These are phyloP conservation scores for Colletotrichum sp. DNA, from an alignment of 2,329 filamentous ascomycete genomes.

Conservation along the genomic window DNA sequence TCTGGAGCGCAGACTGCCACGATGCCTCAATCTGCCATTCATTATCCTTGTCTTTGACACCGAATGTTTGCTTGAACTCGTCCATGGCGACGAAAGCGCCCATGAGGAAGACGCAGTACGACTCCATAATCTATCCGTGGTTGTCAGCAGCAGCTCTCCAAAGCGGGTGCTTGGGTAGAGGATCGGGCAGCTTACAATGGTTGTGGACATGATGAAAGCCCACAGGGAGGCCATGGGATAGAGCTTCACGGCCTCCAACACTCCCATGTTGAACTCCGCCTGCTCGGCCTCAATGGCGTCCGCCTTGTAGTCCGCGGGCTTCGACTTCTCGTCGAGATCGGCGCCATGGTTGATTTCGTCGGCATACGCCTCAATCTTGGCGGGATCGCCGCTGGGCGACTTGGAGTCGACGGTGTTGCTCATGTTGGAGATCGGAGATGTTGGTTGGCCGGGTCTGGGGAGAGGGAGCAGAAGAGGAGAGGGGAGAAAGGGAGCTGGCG, in stretches of 20 bases:
- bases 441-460: background rate
- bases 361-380: conserved; percentile 10
- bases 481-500: background rate
- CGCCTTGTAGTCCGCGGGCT: conserved; percentile 47
- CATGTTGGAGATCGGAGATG: background rate
- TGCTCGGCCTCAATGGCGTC: conserved; percentile 63
- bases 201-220: conserved; percentile 43
- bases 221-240: conserved; percentile 41
- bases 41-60: conserved; percentile 35
- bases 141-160: conserved; percentile 19
- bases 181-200: conserved; percentile 38
- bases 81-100: conserved; percentile 60
- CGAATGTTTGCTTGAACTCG: conserved; percentile 50
- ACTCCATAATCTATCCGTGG: conserved; percentile 62
- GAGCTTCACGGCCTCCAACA: conserved; percentile 33
- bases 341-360: background rate
- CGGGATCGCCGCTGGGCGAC: conserved; percentile 3
- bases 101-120: conserved; percentile 66
- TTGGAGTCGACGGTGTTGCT: conserved; percentile 5
- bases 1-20: conserved; percentile 64
- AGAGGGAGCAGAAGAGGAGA: background rate
- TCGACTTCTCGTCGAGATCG: conserved; percentile 38
- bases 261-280: conserved; percentile 35
- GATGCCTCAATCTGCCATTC: conserved; percentile 48
- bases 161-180: background rate